Evolutionary conservation across 345 rosid genomes (phyloP).

Genomic region (Salix caprea): DNA sequence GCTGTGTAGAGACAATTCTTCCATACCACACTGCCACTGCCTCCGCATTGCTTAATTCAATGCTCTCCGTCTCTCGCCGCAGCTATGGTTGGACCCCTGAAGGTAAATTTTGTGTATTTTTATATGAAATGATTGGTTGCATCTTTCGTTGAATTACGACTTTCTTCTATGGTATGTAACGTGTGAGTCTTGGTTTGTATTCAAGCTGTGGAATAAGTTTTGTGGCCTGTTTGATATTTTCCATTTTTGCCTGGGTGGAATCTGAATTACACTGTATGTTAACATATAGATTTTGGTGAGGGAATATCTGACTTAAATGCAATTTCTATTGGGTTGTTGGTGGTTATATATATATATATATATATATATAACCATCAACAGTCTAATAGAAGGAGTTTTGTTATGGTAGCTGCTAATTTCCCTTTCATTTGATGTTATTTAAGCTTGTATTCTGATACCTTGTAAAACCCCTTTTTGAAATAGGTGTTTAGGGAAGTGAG

Average conservation of each 20-base stretch:
- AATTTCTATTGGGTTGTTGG: neutral
- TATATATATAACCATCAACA: too few relatives aligned
- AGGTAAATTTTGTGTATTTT: slow-evolving; percentile 35
- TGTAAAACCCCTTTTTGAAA: slow-evolving; percentile 2
- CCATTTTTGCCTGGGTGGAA: neutral
- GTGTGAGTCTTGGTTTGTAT: too few relatives aligned
- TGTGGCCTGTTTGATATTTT: neutral
- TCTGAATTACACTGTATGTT: neutral
- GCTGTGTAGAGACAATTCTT: slow-evolving; percentile 67
- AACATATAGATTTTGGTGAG: neutral
- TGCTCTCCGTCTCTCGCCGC: slow-evolving; percentile 63
- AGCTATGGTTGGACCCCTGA: slow-evolving; percentile 54
- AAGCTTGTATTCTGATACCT: slow-evolving; percentile 8
- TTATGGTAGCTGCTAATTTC: neutral
- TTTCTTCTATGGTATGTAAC: neutral
- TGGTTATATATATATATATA: neutral
- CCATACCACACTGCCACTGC: slow-evolving; percentile 90
- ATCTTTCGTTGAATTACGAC: neutral
- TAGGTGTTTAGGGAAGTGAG: slow-evolving; percentile 23
- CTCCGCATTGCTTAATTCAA: slow-evolving; percentile 77
- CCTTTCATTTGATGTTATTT: neutral
- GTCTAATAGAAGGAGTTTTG: too few relatives aligned
- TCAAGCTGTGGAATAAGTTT: neutral
- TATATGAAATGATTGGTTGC: neutral
- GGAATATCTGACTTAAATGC: neutral